Base-by-base conservation (phyloP, 164 flowering plant species). In the Magnolia kwangsiensis region DNA sequence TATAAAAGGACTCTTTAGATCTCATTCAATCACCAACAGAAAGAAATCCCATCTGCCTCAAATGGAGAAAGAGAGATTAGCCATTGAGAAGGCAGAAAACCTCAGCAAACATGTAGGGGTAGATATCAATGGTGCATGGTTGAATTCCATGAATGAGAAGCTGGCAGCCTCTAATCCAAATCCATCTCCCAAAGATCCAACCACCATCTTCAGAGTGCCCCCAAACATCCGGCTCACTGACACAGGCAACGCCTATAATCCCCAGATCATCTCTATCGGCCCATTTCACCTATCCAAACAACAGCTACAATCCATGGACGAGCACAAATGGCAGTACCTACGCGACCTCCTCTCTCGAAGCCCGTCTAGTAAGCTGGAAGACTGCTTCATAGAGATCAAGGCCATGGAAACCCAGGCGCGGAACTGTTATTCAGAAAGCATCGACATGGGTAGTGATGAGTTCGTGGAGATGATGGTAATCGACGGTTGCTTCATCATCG, bases 241-340 rank as follows among this genome's bases (percentile, higher is more conserved):
- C 6, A n/a, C 3, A 16, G 2, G 6, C 71, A 37, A 37, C 45
- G 71, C 50, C 21, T 68, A 68, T 8, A 19, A 29, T 19, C 71
- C 71, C 50, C 16, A 68, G 14, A 16, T 68, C 18, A 37, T 68
- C 49, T 68, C 50, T 3, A 68, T 68, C 0, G 71, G 71, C 71
- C 71, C 71, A 18, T 68, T 27, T 29, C 71, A 68, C 20, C 51
- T 18, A 3, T 16, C 3, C 50, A 29, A 68, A 20, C 9, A 68
- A 16, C 18, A 68, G 14, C 20, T 68, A 16, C 49, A 68, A 31
- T 14, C 50, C 50, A 68, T 37, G 71, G 51, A 68, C 19, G 71
- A 68, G 19, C 71, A 6, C 71, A 68, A 68, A 68, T 68, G 51
- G 71, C 8, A n/a, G 71, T 68, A 19, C 20, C 21, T 68, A 14